phyloP scores from a whole-genome alignment of 2,329 filamentous ascomycete genomes.

The Neonectria neomacrospora region DNA sequence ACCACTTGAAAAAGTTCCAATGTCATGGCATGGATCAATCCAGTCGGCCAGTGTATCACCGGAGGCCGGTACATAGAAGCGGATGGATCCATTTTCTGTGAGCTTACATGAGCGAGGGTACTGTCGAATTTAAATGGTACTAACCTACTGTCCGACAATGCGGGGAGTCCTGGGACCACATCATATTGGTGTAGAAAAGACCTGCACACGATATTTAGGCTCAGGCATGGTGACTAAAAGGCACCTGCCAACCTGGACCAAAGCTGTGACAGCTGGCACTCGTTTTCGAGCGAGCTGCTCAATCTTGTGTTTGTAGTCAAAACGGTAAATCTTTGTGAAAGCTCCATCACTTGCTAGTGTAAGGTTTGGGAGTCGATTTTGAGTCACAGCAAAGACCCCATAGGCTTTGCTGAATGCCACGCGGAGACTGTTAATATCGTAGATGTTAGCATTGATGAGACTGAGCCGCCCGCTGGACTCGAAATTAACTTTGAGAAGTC shows the following conservation, averaged over 20 bases:
- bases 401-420: too few relatives aligned
- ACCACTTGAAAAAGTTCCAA: constrained; percentile 26
- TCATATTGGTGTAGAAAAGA: constrained; percentile 32
- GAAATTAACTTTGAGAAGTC: constrained; percentile 8
- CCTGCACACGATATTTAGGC: constrained; percentile 10
- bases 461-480: not conserved
- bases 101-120: not conserved
- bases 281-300: constrained; percentile 20
- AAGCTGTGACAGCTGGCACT: constrained; percentile 20
- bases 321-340: constrained; percentile 27
- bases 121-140: not conserved
- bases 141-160: constrained; percentile 18
- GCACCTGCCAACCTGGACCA: constrained; percentile 22
- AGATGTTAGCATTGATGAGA: constrained; percentile 13
- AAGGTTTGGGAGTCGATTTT: too few relatives aligned
- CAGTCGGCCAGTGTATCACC: constrained; percentile 21
- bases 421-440: constrained; percentile 23
- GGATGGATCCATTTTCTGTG: constrained; percentile 26
- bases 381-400: too few relatives aligned
- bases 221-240: not conserved
- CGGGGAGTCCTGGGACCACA: constrained; percentile 30
- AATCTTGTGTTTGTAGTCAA: constrained; percentile 29
- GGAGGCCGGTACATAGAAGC: constrained; percentile 27
- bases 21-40: constrained; percentile 29
- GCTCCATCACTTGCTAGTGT: constrained; percentile 10